Base-by-base conservation (phyloP, 768 basidiomycete genomes). In the Trichaptum fuscoviolaceum region DNA sequence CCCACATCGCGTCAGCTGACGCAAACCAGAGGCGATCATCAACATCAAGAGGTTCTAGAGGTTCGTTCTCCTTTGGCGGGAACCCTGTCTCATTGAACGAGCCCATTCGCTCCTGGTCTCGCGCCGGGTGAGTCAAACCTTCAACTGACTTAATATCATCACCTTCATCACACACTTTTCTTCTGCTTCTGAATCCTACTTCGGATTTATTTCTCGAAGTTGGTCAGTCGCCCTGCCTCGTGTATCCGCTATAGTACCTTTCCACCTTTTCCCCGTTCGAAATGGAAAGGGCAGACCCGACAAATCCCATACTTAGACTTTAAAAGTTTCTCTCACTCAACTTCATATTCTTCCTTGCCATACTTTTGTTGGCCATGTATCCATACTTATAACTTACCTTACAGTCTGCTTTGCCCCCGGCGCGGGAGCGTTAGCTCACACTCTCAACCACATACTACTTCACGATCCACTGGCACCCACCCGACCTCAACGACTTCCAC, bases 51-150 rank as follows among this genome's bases (percentile, higher is more conserved):
- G 42, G 35, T 17, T 36, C 35, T 36, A 36, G 35, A 36, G 17
- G 20, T 12, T 52, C 42, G 20, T 52, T 52, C 20, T 52, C 42
- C 42, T 12, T 52, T 12, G 42, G 42, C 42, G 42, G 42, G 30
- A 30, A 30, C 30, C 30, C 30, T 30, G 30, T 2, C 20, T 52
- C 42, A 12, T 52, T 52, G 42, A 61, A 18, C 59, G 30, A 61
- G 24, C 30, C 59, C 59, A 25, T 34, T 25, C 59, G 24, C 23
- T 61, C 59, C 24, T 61, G 24, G 30, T 61, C 59, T 12, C 59
- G 59, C 30, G 59, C 59, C 24, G 59, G 59, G 59, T 61, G 59
- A 25, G 59, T 61, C 59, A 5, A 25, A 12, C 30, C 23, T 34
- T 61, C 59, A 25, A 61, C 24, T 61, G 12, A 61, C 59, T 34